Evolutionary conservation across 257 asterid genomes (phyloP).

Genomic region (Echium plantagineum): DNA sequence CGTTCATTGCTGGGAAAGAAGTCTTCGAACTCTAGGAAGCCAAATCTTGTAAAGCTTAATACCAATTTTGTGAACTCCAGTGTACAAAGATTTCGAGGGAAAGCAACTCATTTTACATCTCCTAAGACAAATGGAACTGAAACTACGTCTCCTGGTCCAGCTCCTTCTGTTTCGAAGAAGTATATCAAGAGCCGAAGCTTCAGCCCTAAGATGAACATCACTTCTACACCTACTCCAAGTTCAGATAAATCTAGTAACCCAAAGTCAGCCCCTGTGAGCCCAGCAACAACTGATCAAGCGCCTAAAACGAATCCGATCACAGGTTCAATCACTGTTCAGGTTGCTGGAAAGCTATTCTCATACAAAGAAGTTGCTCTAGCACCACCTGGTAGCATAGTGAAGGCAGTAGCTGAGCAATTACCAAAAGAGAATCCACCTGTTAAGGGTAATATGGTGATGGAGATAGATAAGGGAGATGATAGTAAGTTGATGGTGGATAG

Average conservation of each 20-base stretch:
- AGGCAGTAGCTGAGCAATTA: conserved; percentile 49
- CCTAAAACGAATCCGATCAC: conserved; percentile 32
- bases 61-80: conserved; percentile 51
- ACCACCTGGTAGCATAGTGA: conserved; percentile 78
- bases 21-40: conserved; percentile 52
- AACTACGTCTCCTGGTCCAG: conserved; percentile 28
- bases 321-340: conserved; percentile 55
- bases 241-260: conserved; percentile 33
- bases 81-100: conserved; percentile 38
- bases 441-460: conserved; percentile 22
- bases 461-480: conserved; percentile 13
- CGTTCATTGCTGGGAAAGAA: conserved; percentile 50
- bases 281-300: conserved; percentile 40
- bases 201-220: conserved; percentile 37
- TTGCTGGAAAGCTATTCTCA: conserved; percentile 66
- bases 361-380: conserved; percentile 90
- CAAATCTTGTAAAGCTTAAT: conserved; percentile 63
- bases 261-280: conserved; percentile 46
- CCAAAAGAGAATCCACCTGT: conserved; percentile 29
- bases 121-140: conserved; percentile 41
- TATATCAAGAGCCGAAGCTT: conserved; percentile 42
- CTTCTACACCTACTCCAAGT: conserved; percentile 23
- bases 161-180: conserved; percentile 35
- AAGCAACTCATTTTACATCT: conserved; percentile 38
- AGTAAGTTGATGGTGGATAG: conserved; percentile 2